Percentiles rank a stretch among this genome's conserved stretches.
Conservation (phyloP, 257 asterid species). For the Eustoma russellianum region DNA sequence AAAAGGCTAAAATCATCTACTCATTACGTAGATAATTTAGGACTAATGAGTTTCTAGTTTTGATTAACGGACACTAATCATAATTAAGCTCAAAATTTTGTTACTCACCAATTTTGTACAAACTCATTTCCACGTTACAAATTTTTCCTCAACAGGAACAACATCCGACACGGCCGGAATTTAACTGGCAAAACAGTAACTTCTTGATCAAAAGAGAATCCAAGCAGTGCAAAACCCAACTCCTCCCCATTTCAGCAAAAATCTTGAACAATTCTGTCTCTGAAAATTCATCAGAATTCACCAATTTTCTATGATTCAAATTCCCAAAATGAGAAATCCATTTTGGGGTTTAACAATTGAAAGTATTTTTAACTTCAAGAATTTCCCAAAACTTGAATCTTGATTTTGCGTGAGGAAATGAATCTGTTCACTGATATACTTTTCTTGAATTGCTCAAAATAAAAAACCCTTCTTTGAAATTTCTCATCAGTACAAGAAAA, state of each 20-base stretch:
- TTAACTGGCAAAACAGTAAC: constrained; percentile 59
- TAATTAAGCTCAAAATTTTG: too few relatives aligned
- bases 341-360: constrained; percentile 70
- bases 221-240: constrained; percentile 81
- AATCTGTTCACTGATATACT: constrained; percentile 36
- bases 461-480: constrained; percentile 28
- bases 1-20: too few relatives aligned
- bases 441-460: constrained; percentile 50
- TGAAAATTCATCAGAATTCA: constrained; percentile 68
- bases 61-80: too few relatives aligned
- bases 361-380: constrained; percentile 66
- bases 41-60: too few relatives aligned
- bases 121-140: too few relatives aligned
- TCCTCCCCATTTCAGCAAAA: constrained; percentile 89
- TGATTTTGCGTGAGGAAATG: constrained; percentile 53
- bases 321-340: constrained; percentile 91
- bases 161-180: constrained; percentile 40
- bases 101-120: too few relatives aligned
- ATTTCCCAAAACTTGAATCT: constrained; percentile 44
- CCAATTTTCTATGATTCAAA: constrained; percentile 61
- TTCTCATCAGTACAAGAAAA: constrained; percentile 12
- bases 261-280: constrained; percentile 73
- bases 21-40: too few relatives aligned
- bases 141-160: too few relatives aligned
- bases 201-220: constrained; percentile 44